Conservation (phyloP, 306 rosid species). For the Cucumis sativus region Cucumber_9930_V3 NC_026659.2:24153001-24153500, state of each 20-base stretch:
- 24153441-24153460: neutral
- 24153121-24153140: constrained; percentile 3
- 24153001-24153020: neutral
- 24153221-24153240: neutral
- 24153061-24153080: neutral
- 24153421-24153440: constrained; percentile 2
- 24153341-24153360: constrained; percentile 3
- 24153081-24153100: neutral
- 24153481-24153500: neutral
- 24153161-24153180: neutral
- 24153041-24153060: neutral
- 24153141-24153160: constrained; percentile 1
- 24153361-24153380: neutral
- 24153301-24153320: neutral
- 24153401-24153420: constrained; percentile 9
- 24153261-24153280: neutral
- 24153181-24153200: neutral
- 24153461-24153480: constrained; percentile 6
- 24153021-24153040: neutral
- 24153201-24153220: neutral
- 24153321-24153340: too few relatives aligned
- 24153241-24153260: neutral
- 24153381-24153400: neutral
- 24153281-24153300: neutral
- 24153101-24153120: neutral